Conservation (phyloP, 768 basidiomycete species). For the Leccinum variicolor region DNA sequence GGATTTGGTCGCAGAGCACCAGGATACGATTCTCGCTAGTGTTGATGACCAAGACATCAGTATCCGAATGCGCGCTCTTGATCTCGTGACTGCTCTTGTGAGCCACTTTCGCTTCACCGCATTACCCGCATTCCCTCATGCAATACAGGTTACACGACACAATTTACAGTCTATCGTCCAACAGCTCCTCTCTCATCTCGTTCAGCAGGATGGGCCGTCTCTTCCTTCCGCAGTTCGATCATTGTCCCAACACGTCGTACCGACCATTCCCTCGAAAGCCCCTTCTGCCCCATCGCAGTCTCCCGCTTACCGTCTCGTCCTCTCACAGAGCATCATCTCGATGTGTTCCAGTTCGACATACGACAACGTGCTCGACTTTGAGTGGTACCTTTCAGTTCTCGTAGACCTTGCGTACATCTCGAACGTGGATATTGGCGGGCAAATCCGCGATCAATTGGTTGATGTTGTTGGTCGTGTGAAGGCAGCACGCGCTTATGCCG, state of each 20-base stretch:
- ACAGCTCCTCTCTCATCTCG: constrained; percentile 84
- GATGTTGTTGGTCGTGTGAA: constrained; percentile 84
- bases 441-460: constrained; percentile 81
- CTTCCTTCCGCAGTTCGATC: constrained; percentile 56
- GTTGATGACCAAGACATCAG: constrained; percentile 93
- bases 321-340: constrained; percentile 79
- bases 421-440: constrained; percentile 68
- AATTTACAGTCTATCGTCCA: constrained; percentile 90
- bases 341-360: constrained; percentile 85
- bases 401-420: constrained; percentile 90
- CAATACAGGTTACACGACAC: constrained; percentile 65
- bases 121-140: neutral
- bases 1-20: constrained; percentile 85
- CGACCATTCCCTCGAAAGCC: constrained; percentile 36
- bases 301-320: constrained; percentile 79
- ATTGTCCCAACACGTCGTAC: constrained; percentile 50
- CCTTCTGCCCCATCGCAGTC: constrained; percentile 61
- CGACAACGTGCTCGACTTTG: constrained; percentile 86
- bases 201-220: constrained; percentile 50
- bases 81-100: constrained; percentile 92
- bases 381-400: constrained; percentile 96
- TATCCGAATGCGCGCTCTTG: constrained; percentile 93
- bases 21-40: constrained; percentile 85
- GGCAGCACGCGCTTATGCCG: constrained; percentile 72
- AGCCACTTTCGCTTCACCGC: constrained; percentile 12